Conservation (phyloP, 768 basidiomycete species). For the Boletus eberwhitei region DNA sequence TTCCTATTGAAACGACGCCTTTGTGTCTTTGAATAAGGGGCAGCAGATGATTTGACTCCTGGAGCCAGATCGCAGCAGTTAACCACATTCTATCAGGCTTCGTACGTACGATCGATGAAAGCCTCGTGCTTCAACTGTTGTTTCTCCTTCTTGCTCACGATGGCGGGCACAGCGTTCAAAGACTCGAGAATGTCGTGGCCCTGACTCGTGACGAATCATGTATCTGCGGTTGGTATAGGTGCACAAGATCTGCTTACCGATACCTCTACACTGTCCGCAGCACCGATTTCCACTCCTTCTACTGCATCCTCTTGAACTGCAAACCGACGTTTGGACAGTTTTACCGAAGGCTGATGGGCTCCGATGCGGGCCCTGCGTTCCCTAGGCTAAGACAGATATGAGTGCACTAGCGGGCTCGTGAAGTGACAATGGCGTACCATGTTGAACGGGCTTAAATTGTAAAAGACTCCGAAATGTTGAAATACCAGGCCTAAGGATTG, state of each 20-base stretch:
- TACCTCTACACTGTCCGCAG: conserved; percentile 27
- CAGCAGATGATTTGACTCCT: conserved; percentile 49
- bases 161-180: conserved; percentile 26
- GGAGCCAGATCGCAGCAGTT: background rate
- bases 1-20: conserved; percentile 67
- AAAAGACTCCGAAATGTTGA: background rate
- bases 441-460: background rate
- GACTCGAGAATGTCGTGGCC: conserved; percentile 43
- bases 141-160: conserved; percentile 63
- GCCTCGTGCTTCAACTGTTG: conserved; percentile 61
- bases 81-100: background rate
- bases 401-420: background rate
- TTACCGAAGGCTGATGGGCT: conserved; percentile 53
- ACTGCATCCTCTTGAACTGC: conserved; percentile 48
- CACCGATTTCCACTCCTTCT: conserved; percentile 47
- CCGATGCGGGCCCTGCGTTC: conserved; percentile 40
- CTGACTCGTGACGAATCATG: conserved; percentile 26
- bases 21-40: conserved; percentile 72
- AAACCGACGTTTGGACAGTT: conserved; percentile 45
- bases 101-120: conserved; percentile 58
- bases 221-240: background rate
- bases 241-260: conserved; percentile 37
- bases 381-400: conserved; percentile 27
- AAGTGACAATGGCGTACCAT: conserved; percentile 20
- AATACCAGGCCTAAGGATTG: no score